phyloP scores from a whole-genome alignment of 202 grass and related monocot genomes.

The Zizania palustris region DNA sequence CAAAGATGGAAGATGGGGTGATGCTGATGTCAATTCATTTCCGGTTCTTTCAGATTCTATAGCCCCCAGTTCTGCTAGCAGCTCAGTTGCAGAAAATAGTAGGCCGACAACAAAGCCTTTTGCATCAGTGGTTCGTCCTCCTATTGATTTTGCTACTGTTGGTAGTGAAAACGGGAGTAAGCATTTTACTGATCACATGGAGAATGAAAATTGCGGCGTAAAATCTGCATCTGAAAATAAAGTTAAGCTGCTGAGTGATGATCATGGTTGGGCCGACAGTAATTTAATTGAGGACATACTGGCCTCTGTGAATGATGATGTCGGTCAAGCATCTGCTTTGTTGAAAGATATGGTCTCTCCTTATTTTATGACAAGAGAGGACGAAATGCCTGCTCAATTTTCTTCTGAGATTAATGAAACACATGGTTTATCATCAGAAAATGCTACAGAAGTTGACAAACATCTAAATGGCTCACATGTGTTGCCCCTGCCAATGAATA shows the following conservation, averaged over 20 bases:
- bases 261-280: conserved; percentile 68
- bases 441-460: conserved; percentile 29
- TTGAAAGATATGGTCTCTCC: conserved; percentile 67
- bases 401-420: conserved; percentile 44
- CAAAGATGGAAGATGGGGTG: neutral
- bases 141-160: conserved; percentile 36
- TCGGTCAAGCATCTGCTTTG: conserved; percentile 63
- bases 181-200: neutral
- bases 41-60: conserved; percentile 47
- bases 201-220: conserved; percentile 27
- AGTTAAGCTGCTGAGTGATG: conserved; percentile 66
- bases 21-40: conserved; percentile 52
- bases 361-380: conserved; percentile 37
- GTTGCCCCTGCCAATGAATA: conserved; percentile 35
- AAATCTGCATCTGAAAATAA: conserved; percentile 32
- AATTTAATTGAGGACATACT: conserved; percentile 80
- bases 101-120: conserved; percentile 53
- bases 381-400: conserved; percentile 32
- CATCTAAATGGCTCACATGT: conserved; percentile 44
- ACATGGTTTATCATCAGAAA: conserved; percentile 30
- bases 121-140: conserved; percentile 55
- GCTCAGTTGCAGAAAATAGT: conserved; percentile 38
- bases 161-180: conserved; percentile 6
- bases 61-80: conserved; percentile 41
- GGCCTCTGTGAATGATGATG: conserved; percentile 71